phyloP scores from a whole-genome alignment of 768 basidiomycete genomes.

The Trametes elegans region DNA sequence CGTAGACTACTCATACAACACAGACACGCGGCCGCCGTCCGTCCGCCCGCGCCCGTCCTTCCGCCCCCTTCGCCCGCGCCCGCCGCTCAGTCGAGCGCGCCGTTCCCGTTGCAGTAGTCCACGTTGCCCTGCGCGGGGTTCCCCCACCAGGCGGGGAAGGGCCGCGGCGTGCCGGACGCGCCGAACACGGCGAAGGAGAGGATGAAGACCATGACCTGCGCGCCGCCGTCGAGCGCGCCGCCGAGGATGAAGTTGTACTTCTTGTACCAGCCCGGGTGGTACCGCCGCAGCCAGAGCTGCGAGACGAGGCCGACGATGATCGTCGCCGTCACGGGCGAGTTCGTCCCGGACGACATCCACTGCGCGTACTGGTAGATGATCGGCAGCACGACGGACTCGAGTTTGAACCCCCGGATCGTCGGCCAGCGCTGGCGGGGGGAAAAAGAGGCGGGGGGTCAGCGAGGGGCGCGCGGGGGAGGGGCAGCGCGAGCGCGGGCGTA shows the following conservation, averaged over 20 bases:
- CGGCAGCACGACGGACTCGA: conserved; percentile 51
- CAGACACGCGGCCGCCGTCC: too few relatives aligned
- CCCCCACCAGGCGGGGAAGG: conserved; percentile 57
- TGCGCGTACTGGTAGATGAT: conserved; percentile 46
- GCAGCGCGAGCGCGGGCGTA: conserved; percentile 20
- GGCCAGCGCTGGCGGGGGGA: conserved; percentile 51
- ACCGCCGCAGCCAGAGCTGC: conserved; percentile 51
- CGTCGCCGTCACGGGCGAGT: conserved; percentile 44
- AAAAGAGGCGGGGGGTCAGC: not conserved
- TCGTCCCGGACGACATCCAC: conserved; percentile 54
- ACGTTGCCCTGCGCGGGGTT: conserved; percentile 52
- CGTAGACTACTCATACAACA: not conserved
- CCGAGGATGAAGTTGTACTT: conserved; percentile 63
- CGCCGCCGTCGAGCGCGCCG: conserved; percentile 64
- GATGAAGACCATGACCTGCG: conserved; percentile 63
- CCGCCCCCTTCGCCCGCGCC: too few relatives aligned
- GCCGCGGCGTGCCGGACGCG: conserved; percentile 46
- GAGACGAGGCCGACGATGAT: conserved; percentile 45
- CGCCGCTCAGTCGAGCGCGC: conserved; percentile 39
- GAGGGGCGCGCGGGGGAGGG: not conserved
- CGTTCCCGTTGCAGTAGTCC: conserved; percentile 61
- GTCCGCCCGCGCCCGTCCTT: not conserved
- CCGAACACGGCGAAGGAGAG: conserved; percentile 66
- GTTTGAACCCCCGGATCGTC: conserved; percentile 49
- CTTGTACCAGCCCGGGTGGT: conserved; percentile 65